Base-by-base conservation (phyloP, 805 yeast species). In the Saturnispora galanensis region DNA sequence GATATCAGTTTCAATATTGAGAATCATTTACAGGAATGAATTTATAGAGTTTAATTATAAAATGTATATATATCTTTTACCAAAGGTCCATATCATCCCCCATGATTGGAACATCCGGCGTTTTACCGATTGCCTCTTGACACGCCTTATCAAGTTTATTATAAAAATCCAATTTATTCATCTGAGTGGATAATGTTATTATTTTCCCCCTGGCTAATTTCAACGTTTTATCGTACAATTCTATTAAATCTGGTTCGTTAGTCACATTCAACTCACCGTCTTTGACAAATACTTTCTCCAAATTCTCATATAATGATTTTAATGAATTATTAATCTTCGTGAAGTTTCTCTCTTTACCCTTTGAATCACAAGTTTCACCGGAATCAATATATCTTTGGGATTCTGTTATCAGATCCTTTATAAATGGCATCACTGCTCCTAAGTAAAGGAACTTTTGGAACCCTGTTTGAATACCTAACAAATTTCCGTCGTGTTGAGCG, bases 401-500 rank as follows among this genome's bases (percentile, higher is more conserved):
- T 17, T 9, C 16, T 8, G 46, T 52, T 13, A 57, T 43, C 5
- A 50, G 35, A 1, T 1, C 46, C 28, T 62, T 63, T 60, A 16
- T 74, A 57, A 35, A 80, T 54, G 13, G 83, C 79, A 45, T 69
- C 58, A 34, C 82, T 45, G 84, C 79, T 0, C 97, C 97, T 1
- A 88, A 57, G 0, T 84, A 57, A 2, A 85, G 52, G 53, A 75
- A 81, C 47, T 84, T 63, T 59, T 83, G 93, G 54, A 77, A 82
- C 0, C 86, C 87, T 0, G 84, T 79, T 56, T 83, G 93, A 36
- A 79, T 70, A 0, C 97, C 97, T 52, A 78, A 80, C 56, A 85
- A 87, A 56, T 81, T 82, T 1, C 96, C 97, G 57, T 88, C 96
- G 2, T 68, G 51, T 42, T 63, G 69, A 39, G 87, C 88, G 36